A percentile compares a stretch with the other conserved stretches of the same genome.
Conservation (phyloP, 805 yeast genomes). For the Ogataea pignaliae region DNA sequence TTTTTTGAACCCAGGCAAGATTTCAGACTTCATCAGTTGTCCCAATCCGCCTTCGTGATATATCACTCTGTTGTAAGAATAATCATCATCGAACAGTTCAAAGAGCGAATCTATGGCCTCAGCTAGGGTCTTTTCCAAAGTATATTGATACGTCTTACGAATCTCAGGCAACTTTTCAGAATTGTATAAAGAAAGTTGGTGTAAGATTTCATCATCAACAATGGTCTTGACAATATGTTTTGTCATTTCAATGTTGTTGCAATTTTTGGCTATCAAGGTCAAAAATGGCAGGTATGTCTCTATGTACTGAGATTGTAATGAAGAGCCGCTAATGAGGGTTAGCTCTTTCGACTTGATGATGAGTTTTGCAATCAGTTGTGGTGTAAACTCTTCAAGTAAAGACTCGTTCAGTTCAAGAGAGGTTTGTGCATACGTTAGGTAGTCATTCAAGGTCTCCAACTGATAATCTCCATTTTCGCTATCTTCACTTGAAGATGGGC, state of each 20-base stretch:
- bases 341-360: conserved; percentile 1
- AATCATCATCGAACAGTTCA: conserved; percentile 79
- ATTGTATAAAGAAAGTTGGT: conserved; percentile 13
- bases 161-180: conserved; percentile 13
- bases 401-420: conserved; percentile 10
- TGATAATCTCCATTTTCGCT: background rate
- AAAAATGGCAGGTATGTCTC: conserved; percentile 21
- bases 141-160: conserved; percentile 21
- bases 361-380: conserved; percentile 1
- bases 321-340: conserved; percentile 3
- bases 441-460: conserved; percentile 14
- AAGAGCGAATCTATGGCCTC: conserved; percentile 64
- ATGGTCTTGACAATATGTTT: conserved; percentile 21
- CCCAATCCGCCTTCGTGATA: conserved; percentile 55
- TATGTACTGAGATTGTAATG: conserved; percentile 16
- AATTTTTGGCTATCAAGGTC: conserved; percentile 22
- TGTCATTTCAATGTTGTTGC: conserved; percentile 13
- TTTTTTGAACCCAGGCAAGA: conserved; percentile 45
- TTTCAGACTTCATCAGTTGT: conserved; percentile 32
- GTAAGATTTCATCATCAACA: conserved; percentile 20
- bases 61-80: conserved; percentile 61
- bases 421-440: conserved; percentile 14
- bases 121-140: conserved; percentile 32
- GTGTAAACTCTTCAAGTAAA: background rate
- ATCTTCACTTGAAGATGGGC: background rate